Percentiles rank a stretch among this genome's conserved stretches.
phyloP scores from a whole-genome alignment of 2,329 filamentous ascomycete species.

The Clarireedia paspali region DNA sequence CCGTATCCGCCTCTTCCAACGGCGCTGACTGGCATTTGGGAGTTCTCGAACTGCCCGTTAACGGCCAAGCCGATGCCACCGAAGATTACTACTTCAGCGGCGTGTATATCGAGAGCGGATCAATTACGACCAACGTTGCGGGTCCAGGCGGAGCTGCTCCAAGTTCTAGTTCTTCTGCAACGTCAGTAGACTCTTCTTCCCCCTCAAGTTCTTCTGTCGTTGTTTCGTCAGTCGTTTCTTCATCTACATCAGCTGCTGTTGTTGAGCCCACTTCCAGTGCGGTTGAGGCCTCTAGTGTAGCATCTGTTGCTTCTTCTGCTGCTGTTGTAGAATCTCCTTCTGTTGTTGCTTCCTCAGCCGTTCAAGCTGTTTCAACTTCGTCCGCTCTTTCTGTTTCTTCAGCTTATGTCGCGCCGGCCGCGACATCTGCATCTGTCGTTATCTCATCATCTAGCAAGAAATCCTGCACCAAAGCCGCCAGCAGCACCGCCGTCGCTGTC shows the following conservation, averaged over 20 bases:
- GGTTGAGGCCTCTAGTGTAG: too few species aligned
- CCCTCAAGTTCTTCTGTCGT: not conserved
- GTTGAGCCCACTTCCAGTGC: not conserved
- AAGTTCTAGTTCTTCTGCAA: conserved; percentile 7
- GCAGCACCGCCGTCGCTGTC: not conserved
- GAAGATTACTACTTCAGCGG: conserved; percentile 69
- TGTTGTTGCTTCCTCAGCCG: not conserved
- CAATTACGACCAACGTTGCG: conserved; percentile 33
- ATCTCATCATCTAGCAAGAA: not conserved
- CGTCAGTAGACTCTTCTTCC: not conserved
- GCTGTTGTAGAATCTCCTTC: not conserved
- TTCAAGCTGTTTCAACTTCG: conserved; percentile 1
- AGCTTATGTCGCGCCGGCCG: not conserved
- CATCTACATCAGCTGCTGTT: not conserved
- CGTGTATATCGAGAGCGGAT: conserved; percentile 59
- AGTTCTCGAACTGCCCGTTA: conserved; percentile 55
- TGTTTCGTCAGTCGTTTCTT: not conserved
- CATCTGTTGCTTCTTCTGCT: not conserved
- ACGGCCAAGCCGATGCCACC: conserved; percentile 42
- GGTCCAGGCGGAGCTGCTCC: conserved; percentile 26
- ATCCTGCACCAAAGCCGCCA: not conserved
- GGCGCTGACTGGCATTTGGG: conserved; percentile 68
- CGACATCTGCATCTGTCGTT: not conserved
- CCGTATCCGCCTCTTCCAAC: conserved; percentile 54
- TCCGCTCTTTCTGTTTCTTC: not conserved